Evolutionary conservation across 2,329 filamentous ascomycete species (phyloP).

Genomic region (Fonsecaea erecta): DNA sequence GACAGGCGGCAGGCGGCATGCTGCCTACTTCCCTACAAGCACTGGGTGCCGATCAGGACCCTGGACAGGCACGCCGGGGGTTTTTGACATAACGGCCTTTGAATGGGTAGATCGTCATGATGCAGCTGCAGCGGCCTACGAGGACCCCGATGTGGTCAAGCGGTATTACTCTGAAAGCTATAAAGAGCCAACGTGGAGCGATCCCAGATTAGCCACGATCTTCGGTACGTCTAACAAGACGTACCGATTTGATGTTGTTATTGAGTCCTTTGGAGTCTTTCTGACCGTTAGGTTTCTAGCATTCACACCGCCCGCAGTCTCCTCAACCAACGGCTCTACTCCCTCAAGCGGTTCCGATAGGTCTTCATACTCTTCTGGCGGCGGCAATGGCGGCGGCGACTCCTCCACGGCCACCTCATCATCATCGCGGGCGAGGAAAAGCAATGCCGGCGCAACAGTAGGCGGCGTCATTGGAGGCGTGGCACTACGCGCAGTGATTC

Average conservation of each 20-base stretch:
- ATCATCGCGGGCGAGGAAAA: not conserved
- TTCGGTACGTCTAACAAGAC: constrained; percentile 26
- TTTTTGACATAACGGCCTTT: constrained; percentile 49
- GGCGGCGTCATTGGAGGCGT: constrained; percentile 31
- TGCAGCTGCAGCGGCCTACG: constrained; percentile 43
- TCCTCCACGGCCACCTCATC: not conserved
- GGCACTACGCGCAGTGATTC: constrained; percentile 14
- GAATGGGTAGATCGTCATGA: constrained; percentile 45
- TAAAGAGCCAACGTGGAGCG: constrained; percentile 21
- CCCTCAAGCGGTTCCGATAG: not conserved
- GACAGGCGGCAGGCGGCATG: constrained; percentile 45
- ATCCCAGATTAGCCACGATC: constrained; percentile 10
- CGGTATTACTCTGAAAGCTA: constrained; percentile 42
- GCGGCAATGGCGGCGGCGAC: too few species aligned
- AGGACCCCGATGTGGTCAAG: constrained; percentile 39
- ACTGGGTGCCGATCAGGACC: constrained; percentile 39
- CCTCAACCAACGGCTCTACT: constrained; percentile 2
- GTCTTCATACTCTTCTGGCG: too few species aligned
- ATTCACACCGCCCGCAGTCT: constrained; percentile 7
- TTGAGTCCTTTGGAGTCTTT: not conserved
- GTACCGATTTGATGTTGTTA: not conserved
- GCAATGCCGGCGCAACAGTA: constrained; percentile 13
- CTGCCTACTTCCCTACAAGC: constrained; percentile 19
- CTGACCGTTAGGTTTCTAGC: not conserved
- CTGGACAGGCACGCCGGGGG: constrained; percentile 46